These are phyloP conservation scores for Collybia nuda DNA, from an alignment of 768 basidiomycete genomes.

Conservation along the genomic window DNA sequence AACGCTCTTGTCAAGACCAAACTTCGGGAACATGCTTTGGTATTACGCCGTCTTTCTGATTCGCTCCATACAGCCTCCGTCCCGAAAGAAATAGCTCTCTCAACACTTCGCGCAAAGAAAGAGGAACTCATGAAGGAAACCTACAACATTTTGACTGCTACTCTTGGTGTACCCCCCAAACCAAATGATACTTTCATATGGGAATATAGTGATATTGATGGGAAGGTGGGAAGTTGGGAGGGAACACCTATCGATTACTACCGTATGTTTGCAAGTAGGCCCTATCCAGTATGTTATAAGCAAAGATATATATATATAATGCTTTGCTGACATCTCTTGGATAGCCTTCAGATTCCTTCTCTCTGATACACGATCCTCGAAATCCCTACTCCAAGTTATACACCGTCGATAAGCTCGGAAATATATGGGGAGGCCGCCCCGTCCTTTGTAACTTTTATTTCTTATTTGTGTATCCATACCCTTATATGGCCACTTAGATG, in stretches of 20 bases:
- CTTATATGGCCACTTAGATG: slow-evolving; percentile 49
- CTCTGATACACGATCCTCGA: slow-evolving; percentile 92
- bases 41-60: slow-evolving; percentile 64
- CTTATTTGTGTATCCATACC: slow-evolving; percentile 1
- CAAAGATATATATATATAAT: too few species aligned
- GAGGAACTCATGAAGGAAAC: slow-evolving; percentile 82
- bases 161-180: slow-evolving; percentile 82
- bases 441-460: slow-evolving; percentile 66
- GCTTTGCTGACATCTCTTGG: neutral
- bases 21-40: slow-evolving; percentile 87
- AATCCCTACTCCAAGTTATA: slow-evolving; percentile 82
- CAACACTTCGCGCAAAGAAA: slow-evolving; percentile 76
- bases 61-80: slow-evolving; percentile 50
- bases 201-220: slow-evolving; percentile 87
- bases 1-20: slow-evolving; percentile 85
- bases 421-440: slow-evolving; percentile 84
- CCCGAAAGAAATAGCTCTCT: slow-evolving; percentile 44
- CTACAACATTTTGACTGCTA: slow-evolving; percentile 81
- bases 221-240: slow-evolving; percentile 72
- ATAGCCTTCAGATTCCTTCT: slow-evolving; percentile 78
- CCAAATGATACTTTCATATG: slow-evolving; percentile 74
- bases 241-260: slow-evolving; percentile 85
- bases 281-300: slow-evolving; percentile 46
- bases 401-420: slow-evolving; percentile 91
- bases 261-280: slow-evolving; percentile 57